These are phyloP conservation scores for Auxenochlorella protothecoides DNA, from an alignment of 139 green algal species.

Conservation along the genomic window DNA sequence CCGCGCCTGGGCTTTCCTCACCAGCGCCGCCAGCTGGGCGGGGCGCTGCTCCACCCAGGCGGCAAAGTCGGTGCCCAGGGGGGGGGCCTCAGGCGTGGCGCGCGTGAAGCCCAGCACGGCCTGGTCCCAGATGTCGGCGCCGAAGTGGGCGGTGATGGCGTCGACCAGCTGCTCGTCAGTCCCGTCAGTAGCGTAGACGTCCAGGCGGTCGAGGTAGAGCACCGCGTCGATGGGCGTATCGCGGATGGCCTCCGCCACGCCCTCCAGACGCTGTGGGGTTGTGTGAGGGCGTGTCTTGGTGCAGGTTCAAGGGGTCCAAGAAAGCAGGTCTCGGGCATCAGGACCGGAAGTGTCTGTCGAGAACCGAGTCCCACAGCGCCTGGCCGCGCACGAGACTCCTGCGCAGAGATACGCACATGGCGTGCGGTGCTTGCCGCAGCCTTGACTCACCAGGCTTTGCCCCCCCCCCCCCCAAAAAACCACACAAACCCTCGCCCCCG, in stretches of 20 bases:
- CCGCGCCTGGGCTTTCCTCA: too few species aligned
- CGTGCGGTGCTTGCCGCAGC: too few species aligned
- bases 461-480: too few species aligned
- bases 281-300: too few species aligned
- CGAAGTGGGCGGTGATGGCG: slow-evolving; percentile 34
- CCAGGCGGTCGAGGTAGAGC: slow-evolving; percentile 62
- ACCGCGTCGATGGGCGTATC: slow-evolving; percentile 42
- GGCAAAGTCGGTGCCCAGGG: slow-evolving; percentile 15
- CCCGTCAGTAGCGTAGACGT: slow-evolving; percentile 47
- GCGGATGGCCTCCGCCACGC: slow-evolving; percentile 14
- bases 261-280: slow-evolving; percentile 10
- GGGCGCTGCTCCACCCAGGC: slow-evolving; percentile 19
- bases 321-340: too few species aligned
- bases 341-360: too few species aligned
- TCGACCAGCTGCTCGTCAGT: slow-evolving; percentile 38
- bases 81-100: slow-evolving; percentile 9
- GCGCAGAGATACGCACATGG: too few species aligned
- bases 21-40: slow-evolving; percentile 5
- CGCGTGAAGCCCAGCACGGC: slow-evolving; percentile 48
- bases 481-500: too few species aligned
- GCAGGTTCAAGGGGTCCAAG: not conserved
- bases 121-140: slow-evolving; percentile 46
- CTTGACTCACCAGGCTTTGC: too few species aligned
- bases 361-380: too few species aligned
- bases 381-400: too few species aligned